Conservation (phyloP, 2,329 filamentous ascomycete species). For the Sphaerulina musiva region DNA sequence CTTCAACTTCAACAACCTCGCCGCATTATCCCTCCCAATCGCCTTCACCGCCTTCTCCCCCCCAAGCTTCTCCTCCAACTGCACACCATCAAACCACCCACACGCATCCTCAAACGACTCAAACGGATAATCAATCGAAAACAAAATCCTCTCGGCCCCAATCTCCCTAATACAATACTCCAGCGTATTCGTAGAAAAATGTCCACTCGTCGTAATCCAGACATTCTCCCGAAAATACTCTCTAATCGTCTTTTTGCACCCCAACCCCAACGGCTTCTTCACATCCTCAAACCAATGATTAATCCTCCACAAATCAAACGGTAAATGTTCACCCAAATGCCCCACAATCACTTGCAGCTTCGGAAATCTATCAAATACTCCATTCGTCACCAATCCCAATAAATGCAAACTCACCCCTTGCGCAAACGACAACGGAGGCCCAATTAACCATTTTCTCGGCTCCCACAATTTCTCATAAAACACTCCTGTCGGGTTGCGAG, state of each 20-base stretch:
- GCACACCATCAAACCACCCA: slow-evolving; percentile 26
- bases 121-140: slow-evolving; percentile 31
- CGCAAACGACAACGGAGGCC: slow-evolving; percentile 54
- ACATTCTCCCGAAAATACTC: slow-evolving; percentile 52
- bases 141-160: slow-evolving; percentile 32
- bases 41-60: slow-evolving; percentile 18
- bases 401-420: slow-evolving; percentile 54
- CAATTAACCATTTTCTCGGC: slow-evolving; percentile 54
- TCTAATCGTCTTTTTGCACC: slow-evolving; percentile 44
- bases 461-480: slow-evolving; percentile 55
- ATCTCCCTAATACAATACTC: slow-evolving; percentile 47
- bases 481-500: slow-evolving; percentile 42
- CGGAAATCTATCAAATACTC: slow-evolving; percentile 46
- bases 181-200: slow-evolving; percentile 50
- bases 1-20: slow-evolving; percentile 27
- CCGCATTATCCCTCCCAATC: slow-evolving; percentile 31
- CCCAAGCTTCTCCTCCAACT: slow-evolving; percentile 17
- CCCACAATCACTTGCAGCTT: slow-evolving; percentile 45
- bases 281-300: slow-evolving; percentile 50
- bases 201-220: slow-evolving; percentile 53
- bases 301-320: slow-evolving; percentile 47
- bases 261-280: slow-evolving; percentile 46
- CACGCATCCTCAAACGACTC: slow-evolving; percentile 29
- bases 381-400: slow-evolving; percentile 47
- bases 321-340: slow-evolving; percentile 46